Evolutionary conservation across 306 rosid species (phyloP).

Genomic region (Mucuna pruriens): DNA sequence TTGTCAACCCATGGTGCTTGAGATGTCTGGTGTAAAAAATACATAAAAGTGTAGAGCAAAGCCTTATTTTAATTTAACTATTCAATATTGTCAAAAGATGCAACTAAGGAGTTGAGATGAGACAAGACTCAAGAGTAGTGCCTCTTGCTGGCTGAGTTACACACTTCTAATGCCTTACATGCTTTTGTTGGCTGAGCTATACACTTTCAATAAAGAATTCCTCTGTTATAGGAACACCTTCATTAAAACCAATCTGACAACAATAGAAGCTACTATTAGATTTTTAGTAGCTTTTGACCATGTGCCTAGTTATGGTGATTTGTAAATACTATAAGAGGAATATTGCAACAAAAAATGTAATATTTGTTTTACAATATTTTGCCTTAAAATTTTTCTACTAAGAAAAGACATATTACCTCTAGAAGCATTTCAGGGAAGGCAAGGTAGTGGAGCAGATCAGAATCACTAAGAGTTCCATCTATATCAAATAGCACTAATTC

Average conservation of each 20-base stretch:
- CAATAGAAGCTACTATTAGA: constrained; percentile 35
- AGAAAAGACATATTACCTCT: constrained; percentile 63
- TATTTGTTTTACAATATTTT: constrained; percentile 5
- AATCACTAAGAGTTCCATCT: constrained; percentile 93
- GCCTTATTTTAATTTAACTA: neutral
- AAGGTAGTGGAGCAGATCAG: constrained; percentile 80
- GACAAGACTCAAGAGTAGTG: constrained; percentile 19
- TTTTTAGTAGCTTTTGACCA: constrained; percentile 27
- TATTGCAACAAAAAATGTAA: neutral
- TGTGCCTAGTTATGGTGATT: constrained; percentile 24
- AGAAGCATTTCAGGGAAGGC: constrained; percentile 87
- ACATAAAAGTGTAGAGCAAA: neutral
- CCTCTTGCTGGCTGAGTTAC: neutral
- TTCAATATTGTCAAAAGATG: neutral
- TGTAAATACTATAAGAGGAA: constrained; percentile 3
- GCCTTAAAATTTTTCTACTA: neutral
- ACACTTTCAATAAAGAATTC: constrained; percentile 67
- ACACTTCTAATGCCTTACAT: neutral
- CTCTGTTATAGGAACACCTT: constrained; percentile 85
- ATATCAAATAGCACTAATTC: constrained; percentile 91
- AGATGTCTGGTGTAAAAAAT: constrained; percentile 39
- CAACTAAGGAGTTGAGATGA: neutral
- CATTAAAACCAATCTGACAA: constrained; percentile 90
- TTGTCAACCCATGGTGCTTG: constrained; percentile 38
- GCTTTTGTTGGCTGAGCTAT: too few species aligned